Evolutionary conservation across 805 yeast species (phyloP).

Genomic region (Clavispora santaluciae): DNA sequence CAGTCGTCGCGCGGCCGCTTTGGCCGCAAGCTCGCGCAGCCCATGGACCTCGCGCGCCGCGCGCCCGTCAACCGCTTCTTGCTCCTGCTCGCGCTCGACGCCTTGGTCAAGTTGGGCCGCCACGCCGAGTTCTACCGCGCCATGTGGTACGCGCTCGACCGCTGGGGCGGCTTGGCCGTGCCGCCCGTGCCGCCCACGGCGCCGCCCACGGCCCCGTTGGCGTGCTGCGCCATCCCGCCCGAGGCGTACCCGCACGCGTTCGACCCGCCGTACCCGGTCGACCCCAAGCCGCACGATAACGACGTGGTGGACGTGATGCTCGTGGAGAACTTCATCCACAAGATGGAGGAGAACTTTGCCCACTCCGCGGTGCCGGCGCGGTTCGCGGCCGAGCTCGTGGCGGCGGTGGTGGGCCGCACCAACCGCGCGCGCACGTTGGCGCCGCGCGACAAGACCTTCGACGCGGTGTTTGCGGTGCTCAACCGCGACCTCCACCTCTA

Average conservation of each 20-base stretch:
- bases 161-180: constrained; percentile 32
- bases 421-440: constrained; percentile 15
- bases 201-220: too few species aligned
- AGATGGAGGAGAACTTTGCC: constrained; percentile 22
- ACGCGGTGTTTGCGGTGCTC: constrained; percentile 26
- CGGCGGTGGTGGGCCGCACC: constrained; percentile 16
- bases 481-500: constrained; percentile 24
- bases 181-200: not conserved
- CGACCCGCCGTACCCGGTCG: not conserved
- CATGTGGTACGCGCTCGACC: constrained; percentile 29
- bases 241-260: not conserved
- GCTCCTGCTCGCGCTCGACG: constrained; percentile 26
- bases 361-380: constrained; percentile 16
- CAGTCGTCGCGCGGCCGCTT: constrained; percentile 17
- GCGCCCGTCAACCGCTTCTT: constrained; percentile 27
- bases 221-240: not conserved
- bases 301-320: constrained; percentile 24
- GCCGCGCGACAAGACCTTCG: constrained; percentile 26
- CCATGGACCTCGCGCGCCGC: not conserved
- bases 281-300: constrained; percentile 1
- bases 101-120: constrained; percentile 26
- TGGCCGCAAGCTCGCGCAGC: constrained; percentile 11
- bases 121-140: constrained; percentile 24
- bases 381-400: constrained; percentile 24
- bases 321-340: constrained; percentile 32